These are phyloP conservation scores for Albizia julibrissin DNA, from an alignment of 306 rosid genomes.

Conservation along the genomic window DNA sequence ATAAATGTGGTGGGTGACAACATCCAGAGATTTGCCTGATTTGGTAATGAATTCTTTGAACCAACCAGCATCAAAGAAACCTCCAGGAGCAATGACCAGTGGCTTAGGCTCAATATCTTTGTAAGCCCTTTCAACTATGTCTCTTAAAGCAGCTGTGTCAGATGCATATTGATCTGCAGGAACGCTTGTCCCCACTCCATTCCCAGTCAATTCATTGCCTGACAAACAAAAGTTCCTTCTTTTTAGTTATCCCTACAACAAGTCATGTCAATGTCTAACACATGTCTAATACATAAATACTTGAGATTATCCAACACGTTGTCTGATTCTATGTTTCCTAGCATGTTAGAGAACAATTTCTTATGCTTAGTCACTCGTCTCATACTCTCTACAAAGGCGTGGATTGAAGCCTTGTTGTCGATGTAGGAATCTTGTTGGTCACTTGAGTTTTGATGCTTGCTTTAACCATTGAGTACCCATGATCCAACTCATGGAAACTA, in stretches of 20 bases:
- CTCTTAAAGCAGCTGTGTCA: constrained; percentile 57
- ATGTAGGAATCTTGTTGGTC: neutral
- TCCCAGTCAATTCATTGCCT: constrained; percentile 91
- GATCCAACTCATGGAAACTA: neutral
- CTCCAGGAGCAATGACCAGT: constrained; percentile 82
- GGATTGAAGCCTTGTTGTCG: neutral
- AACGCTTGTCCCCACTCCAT: constrained; percentile 73
- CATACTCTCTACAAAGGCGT: neutral
- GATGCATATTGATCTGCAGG: constrained; percentile 68
- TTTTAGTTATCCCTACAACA: neutral
- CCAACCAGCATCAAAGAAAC: constrained; percentile 83
- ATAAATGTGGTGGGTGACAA: constrained; percentile 80
- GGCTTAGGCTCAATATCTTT: constrained; percentile 58
- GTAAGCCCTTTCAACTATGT: constrained; percentile 55
- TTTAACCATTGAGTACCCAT: neutral
- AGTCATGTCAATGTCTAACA: neutral
- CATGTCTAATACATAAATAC: neutral
- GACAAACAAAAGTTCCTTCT: constrained; percentile 5
- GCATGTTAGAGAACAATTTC: neutral
- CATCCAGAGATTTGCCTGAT: constrained; percentile 51
- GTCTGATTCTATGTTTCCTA: neutral
- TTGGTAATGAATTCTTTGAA: constrained; percentile 56
- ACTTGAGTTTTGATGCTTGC: neutral
- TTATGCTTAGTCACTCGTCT: neutral
- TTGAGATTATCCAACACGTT: neutral